Evolutionary conservation across 345 rosid species (phyloP).

Genomic region (Murraya koenigii): DNA sequence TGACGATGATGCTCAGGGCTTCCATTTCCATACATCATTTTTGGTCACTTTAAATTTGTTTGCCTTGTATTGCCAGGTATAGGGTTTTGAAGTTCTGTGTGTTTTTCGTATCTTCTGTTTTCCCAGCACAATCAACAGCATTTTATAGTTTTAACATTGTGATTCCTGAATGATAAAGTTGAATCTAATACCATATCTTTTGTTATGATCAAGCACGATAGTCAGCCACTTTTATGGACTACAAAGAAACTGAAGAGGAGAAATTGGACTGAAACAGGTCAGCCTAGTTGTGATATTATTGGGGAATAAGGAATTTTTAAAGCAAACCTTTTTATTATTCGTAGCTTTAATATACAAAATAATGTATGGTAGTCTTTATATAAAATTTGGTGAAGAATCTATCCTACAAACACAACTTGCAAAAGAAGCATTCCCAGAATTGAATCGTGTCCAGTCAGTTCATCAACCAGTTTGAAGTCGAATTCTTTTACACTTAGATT

Average conservation of each 20-base stretch:
- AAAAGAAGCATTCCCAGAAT: background rate
- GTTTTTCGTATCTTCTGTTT: background rate
- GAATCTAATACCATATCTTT: constrained; percentile 37
- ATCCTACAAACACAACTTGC: background rate
- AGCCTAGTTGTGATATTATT: background rate
- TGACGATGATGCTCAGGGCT: background rate
- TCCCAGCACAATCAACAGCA: background rate
- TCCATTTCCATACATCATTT: constrained; percentile 9
- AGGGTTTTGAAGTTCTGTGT: background rate
- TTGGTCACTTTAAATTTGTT: background rate
- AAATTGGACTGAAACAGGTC: background rate
- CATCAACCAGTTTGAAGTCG: background rate
- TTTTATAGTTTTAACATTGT: constrained; percentile 19
- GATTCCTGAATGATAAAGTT: constrained; percentile 16
- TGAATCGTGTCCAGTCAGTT: background rate
- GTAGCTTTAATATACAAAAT: background rate
- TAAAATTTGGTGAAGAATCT: background rate
- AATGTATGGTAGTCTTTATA: background rate
- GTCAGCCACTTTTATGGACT: constrained; percentile 3
- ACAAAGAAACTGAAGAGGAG: constrained; percentile 1
- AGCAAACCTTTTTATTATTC: background rate
- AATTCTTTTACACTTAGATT: background rate
- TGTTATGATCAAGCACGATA: background rate
- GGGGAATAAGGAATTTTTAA: constrained; percentile 5
- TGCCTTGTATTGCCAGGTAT: background rate